Percentiles rank a stretch among this genome's conserved stretches.
Evolutionary conservation across 306 rosid genomes (phyloP).

Genomic region (Comarum palustre): DNA sequence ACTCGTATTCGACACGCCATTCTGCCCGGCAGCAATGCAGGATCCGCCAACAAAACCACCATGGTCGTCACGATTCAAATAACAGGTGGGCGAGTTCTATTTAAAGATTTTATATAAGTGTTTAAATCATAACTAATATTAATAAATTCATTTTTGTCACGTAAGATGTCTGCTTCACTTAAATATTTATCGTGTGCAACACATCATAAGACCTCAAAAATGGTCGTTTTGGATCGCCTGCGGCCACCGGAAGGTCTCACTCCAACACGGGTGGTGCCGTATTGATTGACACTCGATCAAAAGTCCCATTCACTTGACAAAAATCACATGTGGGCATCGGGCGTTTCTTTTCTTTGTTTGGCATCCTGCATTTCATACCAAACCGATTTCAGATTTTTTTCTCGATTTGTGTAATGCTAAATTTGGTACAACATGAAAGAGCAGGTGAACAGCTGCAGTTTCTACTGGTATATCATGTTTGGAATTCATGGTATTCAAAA

Average conservation of each 20-base stretch:
- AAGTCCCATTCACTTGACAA: neutral
- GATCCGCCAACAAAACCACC: neutral
- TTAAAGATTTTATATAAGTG: too few species aligned
- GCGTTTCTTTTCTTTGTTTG: neutral
- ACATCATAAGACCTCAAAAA: neutral
- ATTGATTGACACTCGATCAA: neutral
- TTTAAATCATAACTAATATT: too few species aligned
- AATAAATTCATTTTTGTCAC: neutral
- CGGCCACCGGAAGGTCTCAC: neutral
- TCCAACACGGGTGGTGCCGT: neutral
- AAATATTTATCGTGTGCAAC: too few species aligned
- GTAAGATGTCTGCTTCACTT: too few species aligned
- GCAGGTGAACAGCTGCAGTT: neutral
- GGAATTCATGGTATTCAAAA: neutral
- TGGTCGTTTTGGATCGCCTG: neutral
- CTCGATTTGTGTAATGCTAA: neutral
- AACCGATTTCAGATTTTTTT: neutral
- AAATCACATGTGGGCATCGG: neutral
- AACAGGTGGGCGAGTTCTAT: too few species aligned
- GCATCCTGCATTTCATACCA: neutral
- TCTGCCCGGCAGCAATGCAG: neutral
- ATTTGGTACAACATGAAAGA: neutral
- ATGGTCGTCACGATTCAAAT: neutral
- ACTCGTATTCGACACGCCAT: slow-evolving; percentile 1
- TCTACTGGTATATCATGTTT: neutral